Conservation (phyloP, 495 filamentous ascomycete genomes). For the Annulohypoxylon moriforme region DNA sequence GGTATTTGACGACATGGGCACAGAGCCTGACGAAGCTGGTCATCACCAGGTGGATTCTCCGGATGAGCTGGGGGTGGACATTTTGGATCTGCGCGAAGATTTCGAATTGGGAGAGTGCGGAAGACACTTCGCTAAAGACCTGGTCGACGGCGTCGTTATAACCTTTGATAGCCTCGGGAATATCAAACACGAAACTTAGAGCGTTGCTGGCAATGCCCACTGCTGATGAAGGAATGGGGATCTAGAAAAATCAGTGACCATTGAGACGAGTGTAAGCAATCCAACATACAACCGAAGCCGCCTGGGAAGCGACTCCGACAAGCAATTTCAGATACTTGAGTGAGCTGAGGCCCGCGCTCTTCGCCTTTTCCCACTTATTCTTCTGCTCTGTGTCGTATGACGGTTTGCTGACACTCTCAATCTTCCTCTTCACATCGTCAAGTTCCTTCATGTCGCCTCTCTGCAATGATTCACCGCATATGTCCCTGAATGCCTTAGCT, state of each 20-base stretch:
- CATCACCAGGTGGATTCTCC: slow-evolving; percentile 1
- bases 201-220: not conserved
- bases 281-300: slow-evolving; percentile 3
- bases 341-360: slow-evolving; percentile 1
- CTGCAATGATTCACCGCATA: slow-evolving; percentile 12
- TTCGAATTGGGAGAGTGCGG: slow-evolving; percentile 14
- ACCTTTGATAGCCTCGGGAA: slow-evolving; percentile 17
- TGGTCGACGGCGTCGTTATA: slow-evolving; percentile 6
- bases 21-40: slow-evolving; percentile 9
- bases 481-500: slow-evolving; percentile 2
- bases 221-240: slow-evolving; percentile 2
- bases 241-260: slow-evolving; percentile 1
- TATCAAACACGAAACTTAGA: slow-evolving; percentile 7
- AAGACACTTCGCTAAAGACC: slow-evolving; percentile 10
- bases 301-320: slow-evolving; percentile 12
- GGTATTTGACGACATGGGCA: slow-evolving; percentile 8
- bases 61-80: not conserved
- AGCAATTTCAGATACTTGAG: slow-evolving; percentile 5
- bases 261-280: not conserved
- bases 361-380: slow-evolving; percentile 8
- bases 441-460: slow-evolving; percentile 7
- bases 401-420: not conserved
- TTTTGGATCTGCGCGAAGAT: slow-evolving; percentile 5
- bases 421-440: not conserved
- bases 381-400: not conserved